phyloP scores from a whole-genome alignment of 2,329 filamentous ascomycete genomes.

The Aureobasidium sp. region DNA sequence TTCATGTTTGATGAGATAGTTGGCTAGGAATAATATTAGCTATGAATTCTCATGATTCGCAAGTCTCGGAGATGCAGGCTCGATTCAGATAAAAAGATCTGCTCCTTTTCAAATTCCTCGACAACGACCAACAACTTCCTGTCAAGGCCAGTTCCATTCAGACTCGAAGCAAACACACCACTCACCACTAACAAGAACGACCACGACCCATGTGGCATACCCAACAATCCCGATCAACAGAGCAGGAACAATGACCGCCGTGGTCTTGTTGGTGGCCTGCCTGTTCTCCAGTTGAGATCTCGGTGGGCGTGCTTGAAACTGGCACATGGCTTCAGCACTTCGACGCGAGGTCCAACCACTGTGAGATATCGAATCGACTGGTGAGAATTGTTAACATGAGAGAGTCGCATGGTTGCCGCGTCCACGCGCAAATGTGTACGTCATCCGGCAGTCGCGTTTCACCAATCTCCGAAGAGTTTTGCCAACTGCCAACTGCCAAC shows the following conservation, averaged over 20 bases:
- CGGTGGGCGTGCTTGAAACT: constrained; percentile 3
- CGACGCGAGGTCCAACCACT: not conserved
- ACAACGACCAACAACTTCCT: not conserved
- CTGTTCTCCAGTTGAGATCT: constrained; percentile 14
- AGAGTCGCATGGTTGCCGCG: not conserved
- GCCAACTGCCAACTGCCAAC: constrained; percentile 1
- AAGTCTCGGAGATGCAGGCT: not conserved
- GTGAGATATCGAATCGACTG: not conserved
- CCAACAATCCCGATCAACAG: constrained; percentile 57
- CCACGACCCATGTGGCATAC: constrained; percentile 63
- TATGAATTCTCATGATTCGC: not conserved
- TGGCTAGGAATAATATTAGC: constrained; percentile 41
- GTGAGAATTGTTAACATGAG: not conserved
- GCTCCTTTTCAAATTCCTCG: not conserved
- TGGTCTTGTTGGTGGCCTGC: constrained; percentile 43
- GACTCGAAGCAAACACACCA: constrained; percentile 14
- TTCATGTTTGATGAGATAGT: constrained; percentile 53
- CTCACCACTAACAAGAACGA: constrained; percentile 60
- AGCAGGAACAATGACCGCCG: constrained; percentile 59
- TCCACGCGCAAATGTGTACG: not conserved
- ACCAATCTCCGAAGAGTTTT: not conserved
- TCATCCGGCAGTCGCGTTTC: constrained; percentile 7
- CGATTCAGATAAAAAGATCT: not conserved
- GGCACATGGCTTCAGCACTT: not conserved
- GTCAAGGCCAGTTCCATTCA: not conserved